Conservation (phyloP, 2,329 filamentous ascomycete genomes). For the Alternaria panax region DNA sequence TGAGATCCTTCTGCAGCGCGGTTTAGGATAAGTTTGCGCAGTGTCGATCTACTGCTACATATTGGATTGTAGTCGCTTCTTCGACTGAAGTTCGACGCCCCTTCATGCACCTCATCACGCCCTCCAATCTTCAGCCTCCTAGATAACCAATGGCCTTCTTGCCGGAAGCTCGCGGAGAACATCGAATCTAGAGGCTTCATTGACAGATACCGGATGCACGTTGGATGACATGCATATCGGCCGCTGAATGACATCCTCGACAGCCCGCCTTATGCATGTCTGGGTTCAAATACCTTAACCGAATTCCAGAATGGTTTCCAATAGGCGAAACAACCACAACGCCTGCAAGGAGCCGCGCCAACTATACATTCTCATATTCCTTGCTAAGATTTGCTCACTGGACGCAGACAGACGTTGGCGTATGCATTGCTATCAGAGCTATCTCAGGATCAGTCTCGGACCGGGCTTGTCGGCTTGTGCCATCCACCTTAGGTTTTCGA, state of each 20-base stretch:
- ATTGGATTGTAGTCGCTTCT: constrained; percentile 4
- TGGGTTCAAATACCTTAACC: constrained; percentile 7
- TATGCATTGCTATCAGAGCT: not conserved
- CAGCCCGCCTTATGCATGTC: constrained; percentile 20
- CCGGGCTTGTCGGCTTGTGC: not conserved
- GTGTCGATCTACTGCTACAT: constrained; percentile 17
- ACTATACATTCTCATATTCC: not conserved
- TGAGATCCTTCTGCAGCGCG: constrained; percentile 3
- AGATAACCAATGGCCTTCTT: constrained; percentile 13
- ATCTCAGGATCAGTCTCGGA: not conserved
- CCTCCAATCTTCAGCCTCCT: constrained; percentile 8
- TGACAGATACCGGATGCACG: constrained; percentile 25
- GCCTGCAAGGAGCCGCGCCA: not conserved
- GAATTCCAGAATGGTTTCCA: not conserved
- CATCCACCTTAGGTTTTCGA: not conserved
- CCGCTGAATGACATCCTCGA: constrained; percentile 11
- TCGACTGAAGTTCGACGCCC: constrained; percentile 9
- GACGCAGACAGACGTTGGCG: constrained; percentile 6
- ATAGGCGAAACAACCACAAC: constrained; percentile 1
- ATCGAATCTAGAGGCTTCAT: constrained; percentile 6
- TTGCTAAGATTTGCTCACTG: constrained; percentile 6
- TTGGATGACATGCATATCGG: constrained; percentile 14
- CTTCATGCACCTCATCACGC: constrained; percentile 15
- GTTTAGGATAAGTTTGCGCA: constrained; percentile 22
- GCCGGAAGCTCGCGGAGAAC: constrained; percentile 3